These are phyloP conservation scores for Euphorbia pulcherrima DNA, from an alignment of 345 rosid species.

Conservation along the genomic window DNA sequence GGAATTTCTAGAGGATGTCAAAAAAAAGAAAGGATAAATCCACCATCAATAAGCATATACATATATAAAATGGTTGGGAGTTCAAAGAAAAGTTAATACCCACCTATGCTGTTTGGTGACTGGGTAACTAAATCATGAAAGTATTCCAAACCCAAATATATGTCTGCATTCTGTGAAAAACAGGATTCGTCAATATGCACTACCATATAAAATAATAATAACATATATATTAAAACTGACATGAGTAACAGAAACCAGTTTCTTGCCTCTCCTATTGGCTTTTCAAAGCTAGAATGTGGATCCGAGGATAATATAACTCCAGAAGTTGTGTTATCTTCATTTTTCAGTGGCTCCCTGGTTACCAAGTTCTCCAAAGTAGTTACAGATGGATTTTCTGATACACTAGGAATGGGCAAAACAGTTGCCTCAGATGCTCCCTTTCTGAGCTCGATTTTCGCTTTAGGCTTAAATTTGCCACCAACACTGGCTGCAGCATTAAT, in stretches of 20 bases:
- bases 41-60: not conserved
- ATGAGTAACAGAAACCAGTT: not conserved
- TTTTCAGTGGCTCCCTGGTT: constrained; percentile 1
- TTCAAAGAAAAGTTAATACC: constrained; percentile 8
- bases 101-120: constrained; percentile 18
- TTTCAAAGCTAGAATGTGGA: constrained; percentile 17
- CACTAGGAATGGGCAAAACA: constrained; percentile 2
- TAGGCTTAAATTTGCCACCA: constrained; percentile 30
- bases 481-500: constrained; percentile 12
- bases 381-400: constrained; percentile 8
- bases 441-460: constrained; percentile 11
- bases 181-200: constrained; percentile 1
- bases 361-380: constrained; percentile 5
- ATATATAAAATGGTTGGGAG: not conserved
- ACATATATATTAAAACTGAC: not conserved
- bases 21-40: not conserved
- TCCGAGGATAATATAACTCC: constrained; percentile 6
- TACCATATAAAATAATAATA: too few relatives aligned
- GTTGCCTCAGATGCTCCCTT: constrained; percentile 10
- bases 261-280: constrained; percentile 27
- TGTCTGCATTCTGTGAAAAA: constrained; percentile 30
- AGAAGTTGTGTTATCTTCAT: not conserved
- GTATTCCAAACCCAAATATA: constrained; percentile 27
- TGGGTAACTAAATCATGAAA: constrained; percentile 22
- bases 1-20: constrained; percentile 19